Evolutionary conservation across 2,329 filamentous ascomycete genomes (phyloP).

Genomic region (Thyridium curvatum): DNA sequence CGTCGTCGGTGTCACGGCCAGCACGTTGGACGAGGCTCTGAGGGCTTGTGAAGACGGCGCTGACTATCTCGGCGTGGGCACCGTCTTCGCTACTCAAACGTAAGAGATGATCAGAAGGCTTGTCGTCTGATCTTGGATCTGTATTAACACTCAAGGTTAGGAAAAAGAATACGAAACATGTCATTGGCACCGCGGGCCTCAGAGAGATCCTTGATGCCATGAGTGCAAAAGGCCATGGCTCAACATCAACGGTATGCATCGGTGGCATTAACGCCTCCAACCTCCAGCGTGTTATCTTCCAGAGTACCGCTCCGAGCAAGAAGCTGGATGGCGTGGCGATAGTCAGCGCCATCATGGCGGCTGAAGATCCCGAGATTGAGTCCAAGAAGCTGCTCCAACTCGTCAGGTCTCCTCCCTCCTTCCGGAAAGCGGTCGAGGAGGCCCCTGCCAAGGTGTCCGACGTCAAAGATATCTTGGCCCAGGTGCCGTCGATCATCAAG

Average conservation of each 20-base stretch:
- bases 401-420: constrained; percentile 34
- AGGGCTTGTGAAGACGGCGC: constrained; percentile 70
- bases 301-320: constrained; percentile 51
- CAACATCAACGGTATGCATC: constrained; percentile 69
- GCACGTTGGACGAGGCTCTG: constrained; percentile 64
- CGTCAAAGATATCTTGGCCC: constrained; percentile 15
- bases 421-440: constrained; percentile 4
- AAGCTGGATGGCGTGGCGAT: constrained; percentile 75
- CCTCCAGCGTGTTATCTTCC: constrained; percentile 65
- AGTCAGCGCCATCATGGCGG: constrained; percentile 81
- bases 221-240: constrained; percentile 28
- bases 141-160: constrained; percentile 29
- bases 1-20: constrained; percentile 87
- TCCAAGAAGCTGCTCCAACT: constrained; percentile 52
- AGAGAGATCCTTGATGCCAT: constrained; percentile 60
- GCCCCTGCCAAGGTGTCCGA: constrained; percentile 1
- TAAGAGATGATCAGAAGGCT: constrained; percentile 27
- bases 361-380: constrained; percentile 58
- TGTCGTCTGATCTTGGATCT: neutral
- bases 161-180: constrained; percentile 80
- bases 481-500: constrained; percentile 42
- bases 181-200: constrained; percentile 69
- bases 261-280: constrained; percentile 81
- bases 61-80: constrained; percentile 86
- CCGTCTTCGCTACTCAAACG: constrained; percentile 80